A percentile compares a stretch with the other conserved stretches of the same genome.
These are phyloP conservation scores for Podospora pseudopauciseta DNA, from an alignment of 495 filamentous ascomycete genomes.

Conservation along the genomic window DNA sequence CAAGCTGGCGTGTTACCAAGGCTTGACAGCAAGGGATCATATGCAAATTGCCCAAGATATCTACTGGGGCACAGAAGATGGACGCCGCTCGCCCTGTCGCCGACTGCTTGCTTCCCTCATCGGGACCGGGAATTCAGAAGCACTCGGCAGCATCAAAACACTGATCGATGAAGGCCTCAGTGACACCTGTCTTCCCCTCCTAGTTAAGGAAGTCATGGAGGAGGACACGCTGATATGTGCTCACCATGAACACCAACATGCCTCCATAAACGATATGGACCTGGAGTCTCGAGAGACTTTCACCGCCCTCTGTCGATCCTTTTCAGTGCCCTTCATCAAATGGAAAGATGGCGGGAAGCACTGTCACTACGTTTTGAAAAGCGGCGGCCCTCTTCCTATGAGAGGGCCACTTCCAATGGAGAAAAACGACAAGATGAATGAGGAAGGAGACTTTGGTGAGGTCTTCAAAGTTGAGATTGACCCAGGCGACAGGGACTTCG, in stretches of 20 bases:
- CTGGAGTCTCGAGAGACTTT: background rate
- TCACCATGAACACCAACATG: background rate
- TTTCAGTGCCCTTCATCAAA: background rate
- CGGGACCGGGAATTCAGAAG: background rate
- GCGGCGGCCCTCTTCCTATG: background rate
- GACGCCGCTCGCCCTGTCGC: background rate
- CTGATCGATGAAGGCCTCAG: background rate
- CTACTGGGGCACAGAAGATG: slow-evolving; percentile 1
- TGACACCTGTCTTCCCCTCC: slow-evolving; percentile 3
- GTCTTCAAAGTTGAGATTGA: background rate
- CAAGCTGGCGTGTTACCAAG: background rate
- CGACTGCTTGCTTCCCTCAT: background rate
- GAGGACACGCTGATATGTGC: background rate
- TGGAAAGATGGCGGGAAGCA: background rate
- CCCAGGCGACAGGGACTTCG: background rate
- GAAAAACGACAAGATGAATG: too few relatives aligned
- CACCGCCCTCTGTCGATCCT: background rate
- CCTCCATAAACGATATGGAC: background rate
- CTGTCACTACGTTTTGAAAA: background rate
- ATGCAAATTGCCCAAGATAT: slow-evolving; percentile 4
- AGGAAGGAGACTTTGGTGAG: slow-evolving; percentile 2
- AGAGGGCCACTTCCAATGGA: background rate
- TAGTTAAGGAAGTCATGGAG: background rate
- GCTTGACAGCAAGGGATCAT: background rate
- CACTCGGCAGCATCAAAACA: background rate